These are phyloP conservation scores for Marasmius oreades DNA, from an alignment of 1,284 basidiomycete genomes.

Conservation along the genomic window DNA sequence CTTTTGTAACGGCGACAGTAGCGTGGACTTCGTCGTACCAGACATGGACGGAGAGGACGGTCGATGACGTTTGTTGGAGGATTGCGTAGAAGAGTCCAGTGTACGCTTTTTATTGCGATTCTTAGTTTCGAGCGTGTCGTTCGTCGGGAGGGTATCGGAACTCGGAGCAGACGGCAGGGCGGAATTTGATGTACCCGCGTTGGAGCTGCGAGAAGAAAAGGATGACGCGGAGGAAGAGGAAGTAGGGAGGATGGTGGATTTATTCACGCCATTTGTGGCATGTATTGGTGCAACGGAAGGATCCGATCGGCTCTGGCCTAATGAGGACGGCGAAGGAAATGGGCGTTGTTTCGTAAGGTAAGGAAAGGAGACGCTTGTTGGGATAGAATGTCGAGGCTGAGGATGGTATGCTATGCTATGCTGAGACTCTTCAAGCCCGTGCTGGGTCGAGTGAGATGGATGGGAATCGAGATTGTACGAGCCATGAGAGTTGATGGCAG, in stretches of 20 bases:
- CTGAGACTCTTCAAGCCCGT: slow-evolving; percentile 7
- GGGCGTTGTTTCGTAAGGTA: slow-evolving; percentile 13
- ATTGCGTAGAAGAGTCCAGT: slow-evolving; percentile 6
- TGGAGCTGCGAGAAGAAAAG: slow-evolving; percentile 7
- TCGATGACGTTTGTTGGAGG: slow-evolving; percentile 19
- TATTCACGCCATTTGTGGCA: slow-evolving; percentile 2
- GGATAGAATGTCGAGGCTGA: slow-evolving; percentile 16
- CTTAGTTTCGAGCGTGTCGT: not conserved
- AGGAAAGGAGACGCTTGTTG: slow-evolving; percentile 7
- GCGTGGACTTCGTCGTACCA: slow-evolving; percentile 36
- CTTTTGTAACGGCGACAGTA: slow-evolving; percentile 80
- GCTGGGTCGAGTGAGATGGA: slow-evolving; percentile 5
- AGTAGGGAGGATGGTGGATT: slow-evolving; percentile 8
- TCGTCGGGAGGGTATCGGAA: slow-evolving; percentile 12
- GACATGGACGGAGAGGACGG: slow-evolving; percentile 20
- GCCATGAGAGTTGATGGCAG: slow-evolving; percentile 21
- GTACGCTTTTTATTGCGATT: slow-evolving; percentile 8
- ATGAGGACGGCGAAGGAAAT: slow-evolving; percentile 9
- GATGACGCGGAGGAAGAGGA: slow-evolving; percentile 14
- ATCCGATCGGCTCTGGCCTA: slow-evolving; percentile 10
- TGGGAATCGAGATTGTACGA: slow-evolving; percentile 16
- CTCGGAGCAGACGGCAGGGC: slow-evolving; percentile 15
- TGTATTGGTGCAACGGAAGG: slow-evolving; percentile 11
- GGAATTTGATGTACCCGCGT: not conserved
- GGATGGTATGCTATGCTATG: slow-evolving; percentile 5